Conservation (phyloP, 495 filamentous ascomycete genomes). For the Poronia punctata region DNA sequence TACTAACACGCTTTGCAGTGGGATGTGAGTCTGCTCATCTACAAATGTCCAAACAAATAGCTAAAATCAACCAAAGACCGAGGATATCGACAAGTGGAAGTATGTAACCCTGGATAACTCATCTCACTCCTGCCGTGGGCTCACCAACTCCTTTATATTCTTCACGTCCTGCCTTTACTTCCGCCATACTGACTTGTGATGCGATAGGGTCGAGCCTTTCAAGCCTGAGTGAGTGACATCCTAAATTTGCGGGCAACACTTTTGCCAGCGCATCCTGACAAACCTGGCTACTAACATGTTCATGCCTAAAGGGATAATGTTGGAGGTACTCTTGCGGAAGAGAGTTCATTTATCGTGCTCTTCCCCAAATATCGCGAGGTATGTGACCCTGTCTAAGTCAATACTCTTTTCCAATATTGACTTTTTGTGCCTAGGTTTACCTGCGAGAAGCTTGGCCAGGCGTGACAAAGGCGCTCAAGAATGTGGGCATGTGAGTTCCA, state of each 20-base stretch:
- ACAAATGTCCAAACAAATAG: too few relatives aligned
- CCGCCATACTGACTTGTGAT: conserved; percentile 1
- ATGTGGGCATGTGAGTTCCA: conserved; percentile 9
- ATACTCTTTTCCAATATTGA: background rate
- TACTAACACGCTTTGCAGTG: conserved; percentile 9
- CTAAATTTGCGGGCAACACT: too few relatives aligned
- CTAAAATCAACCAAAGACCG: conserved; percentile 9
- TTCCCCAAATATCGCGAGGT: conserved; percentile 98
- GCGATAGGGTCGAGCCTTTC: conserved; percentile 6
- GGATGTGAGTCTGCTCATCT: conserved; percentile 13
- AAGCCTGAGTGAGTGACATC: conserved; percentile 4
- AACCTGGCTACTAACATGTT: too few relatives aligned
- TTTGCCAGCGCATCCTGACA: too few relatives aligned
- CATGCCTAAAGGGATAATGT: conserved; percentile 68
- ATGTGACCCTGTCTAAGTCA: conserved; percentile 39
- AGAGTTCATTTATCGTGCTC: conserved; percentile 55
- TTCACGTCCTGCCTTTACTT: background rate
- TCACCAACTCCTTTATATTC: background rate
- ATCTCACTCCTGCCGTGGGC: background rate
- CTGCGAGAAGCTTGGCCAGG: conserved; percentile 86
- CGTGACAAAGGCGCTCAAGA: conserved; percentile 67
- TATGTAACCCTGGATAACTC: conserved; percentile 2
- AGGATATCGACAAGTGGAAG: conserved; percentile 14
- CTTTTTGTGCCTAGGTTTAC: conserved; percentile 11
- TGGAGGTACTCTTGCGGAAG: conserved; percentile 81